Evolutionary conservation across 495 filamentous ascomycete species (phyloP).

Genomic region (Tuber umbilicatum): DNA sequence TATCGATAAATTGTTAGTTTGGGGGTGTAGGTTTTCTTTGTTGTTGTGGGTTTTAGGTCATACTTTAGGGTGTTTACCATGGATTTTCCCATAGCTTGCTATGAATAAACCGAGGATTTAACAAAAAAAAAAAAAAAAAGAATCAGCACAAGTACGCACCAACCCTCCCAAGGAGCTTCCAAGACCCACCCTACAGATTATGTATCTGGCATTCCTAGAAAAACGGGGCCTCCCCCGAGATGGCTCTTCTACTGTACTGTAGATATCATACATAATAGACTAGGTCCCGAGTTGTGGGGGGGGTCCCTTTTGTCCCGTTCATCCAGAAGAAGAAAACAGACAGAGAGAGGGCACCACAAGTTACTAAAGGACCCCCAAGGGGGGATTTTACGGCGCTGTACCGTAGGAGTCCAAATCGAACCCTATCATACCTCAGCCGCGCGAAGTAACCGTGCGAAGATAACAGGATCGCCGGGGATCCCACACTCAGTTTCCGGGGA

Average conservation of each 20-base stretch:
- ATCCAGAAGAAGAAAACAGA: too few species aligned
- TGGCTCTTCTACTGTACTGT: background rate
- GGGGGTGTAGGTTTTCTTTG: too few species aligned
- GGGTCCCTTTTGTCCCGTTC: background rate
- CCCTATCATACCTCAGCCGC: background rate
- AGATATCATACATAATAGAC: background rate
- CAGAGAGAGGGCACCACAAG: too few species aligned
- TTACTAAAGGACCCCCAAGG: background rate
- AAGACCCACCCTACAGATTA: background rate
- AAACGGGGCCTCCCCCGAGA: background rate
- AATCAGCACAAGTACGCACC: too few species aligned
- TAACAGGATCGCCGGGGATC: constrained; percentile 11
- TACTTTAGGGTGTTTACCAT: too few species aligned
- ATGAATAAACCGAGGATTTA: too few species aligned
- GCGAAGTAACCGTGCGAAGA: background rate
- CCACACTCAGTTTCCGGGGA: constrained; percentile 10
- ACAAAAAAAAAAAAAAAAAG: too few species aligned
- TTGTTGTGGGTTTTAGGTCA: too few species aligned
- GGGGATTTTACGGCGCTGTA: background rate
- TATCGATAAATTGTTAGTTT: too few species aligned
- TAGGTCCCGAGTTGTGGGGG: background rate
- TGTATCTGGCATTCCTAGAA: background rate
- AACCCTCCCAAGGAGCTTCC: background rate
- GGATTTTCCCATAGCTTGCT: too few species aligned
- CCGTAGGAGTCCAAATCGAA: background rate